These are phyloP conservation scores for Elsinoe necatrix DNA, from an alignment of 2,329 filamentous ascomycete genomes.

Conservation along the genomic window DNA sequence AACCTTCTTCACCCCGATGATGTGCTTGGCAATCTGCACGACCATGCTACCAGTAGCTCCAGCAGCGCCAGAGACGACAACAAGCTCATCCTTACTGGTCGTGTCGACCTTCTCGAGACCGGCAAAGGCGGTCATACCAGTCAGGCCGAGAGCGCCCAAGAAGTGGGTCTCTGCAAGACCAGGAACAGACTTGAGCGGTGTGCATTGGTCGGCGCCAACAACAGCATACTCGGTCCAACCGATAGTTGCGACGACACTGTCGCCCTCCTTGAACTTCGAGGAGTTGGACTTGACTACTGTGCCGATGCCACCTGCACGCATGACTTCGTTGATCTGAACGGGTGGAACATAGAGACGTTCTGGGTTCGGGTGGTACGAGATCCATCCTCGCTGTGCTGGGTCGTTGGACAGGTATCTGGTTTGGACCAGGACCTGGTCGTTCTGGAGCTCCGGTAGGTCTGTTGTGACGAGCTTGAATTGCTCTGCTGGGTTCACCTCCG, in stretches of 20 bases:
- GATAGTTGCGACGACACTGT: conserved; percentile 27
- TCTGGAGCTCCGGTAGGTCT: conserved; percentile 29
- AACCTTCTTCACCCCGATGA: conserved; percentile 37
- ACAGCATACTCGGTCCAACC: conserved; percentile 39
- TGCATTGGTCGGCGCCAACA: conserved; percentile 29
- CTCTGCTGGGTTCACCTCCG: neutral
- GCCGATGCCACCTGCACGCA: conserved; percentile 31
- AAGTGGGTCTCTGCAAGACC: conserved; percentile 38
- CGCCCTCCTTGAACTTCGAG: conserved; percentile 28
- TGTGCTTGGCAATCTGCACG: conserved; percentile 46
- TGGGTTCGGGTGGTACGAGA: conserved; percentile 25
- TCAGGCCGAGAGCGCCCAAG: conserved; percentile 39
- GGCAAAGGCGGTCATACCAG: conserved; percentile 42
- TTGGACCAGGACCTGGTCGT: conserved; percentile 41
- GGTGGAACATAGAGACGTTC: conserved; percentile 41
- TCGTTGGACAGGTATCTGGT: conserved; percentile 44
- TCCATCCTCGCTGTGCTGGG: conserved; percentile 46
- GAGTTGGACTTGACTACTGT: conserved; percentile 34
- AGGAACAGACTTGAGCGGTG: conserved; percentile 22
- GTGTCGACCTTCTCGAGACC: conserved; percentile 36
- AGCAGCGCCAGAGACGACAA: conserved; percentile 42
- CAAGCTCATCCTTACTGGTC: conserved; percentile 35
- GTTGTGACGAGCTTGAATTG: conserved; percentile 32
- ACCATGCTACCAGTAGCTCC: conserved; percentile 43
- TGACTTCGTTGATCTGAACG: conserved; percentile 34